Evolutionary conservation across 1,284 basidiomycete genomes (phyloP), one percentile per base, ranked within the genome.

Genomic region (Ustilago trichophora): DNA sequence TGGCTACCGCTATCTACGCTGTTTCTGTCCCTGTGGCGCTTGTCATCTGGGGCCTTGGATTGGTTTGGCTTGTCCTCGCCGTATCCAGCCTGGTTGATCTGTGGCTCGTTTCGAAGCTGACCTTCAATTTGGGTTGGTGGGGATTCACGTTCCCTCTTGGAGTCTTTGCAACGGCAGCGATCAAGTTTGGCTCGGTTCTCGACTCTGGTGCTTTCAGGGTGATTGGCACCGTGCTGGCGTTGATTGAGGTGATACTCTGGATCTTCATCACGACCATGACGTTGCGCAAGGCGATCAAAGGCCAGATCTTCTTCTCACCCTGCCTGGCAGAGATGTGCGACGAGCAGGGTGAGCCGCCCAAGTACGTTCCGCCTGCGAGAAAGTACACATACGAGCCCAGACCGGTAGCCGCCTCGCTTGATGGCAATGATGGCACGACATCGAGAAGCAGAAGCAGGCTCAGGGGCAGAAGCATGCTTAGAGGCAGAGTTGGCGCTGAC

Each of bases 41-140:
- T 4, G 65, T 83, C 22, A 69, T 85, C 15, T 85, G 84, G 84
- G 84, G 84, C 0, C 67, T 84, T 22, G 84, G 81, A 0, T 47
- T 85, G 9, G 77, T 82, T 31, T 85, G 84, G 83, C 81, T 84
- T 33, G 43, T 75, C 12, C 68, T 85, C 19, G 84, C 83, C 0
- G 55, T 80, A 4, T 68, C 74, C 11, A 69, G 80, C 15, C 22
- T 78, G 25, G 18, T 73, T 12, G 74, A 77, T 45, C 26, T 78
- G 9, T 58, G 46, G 45, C n/a, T 50, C 6, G 76, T 75, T 3
- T 64, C 59, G 1, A 46, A 65, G 27, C 59, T 77, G 10, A 37
- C 36, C 11, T 78, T 80, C 60, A 78, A 77, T 29, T 44, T 78
- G n/a, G 76, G 78, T 1, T 78, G 72, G 70, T 78, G 70, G 67